Base-by-base conservation (phyloP, 202 grass and related monocot species). In the Cymbopogon flexuosus region DNA sequence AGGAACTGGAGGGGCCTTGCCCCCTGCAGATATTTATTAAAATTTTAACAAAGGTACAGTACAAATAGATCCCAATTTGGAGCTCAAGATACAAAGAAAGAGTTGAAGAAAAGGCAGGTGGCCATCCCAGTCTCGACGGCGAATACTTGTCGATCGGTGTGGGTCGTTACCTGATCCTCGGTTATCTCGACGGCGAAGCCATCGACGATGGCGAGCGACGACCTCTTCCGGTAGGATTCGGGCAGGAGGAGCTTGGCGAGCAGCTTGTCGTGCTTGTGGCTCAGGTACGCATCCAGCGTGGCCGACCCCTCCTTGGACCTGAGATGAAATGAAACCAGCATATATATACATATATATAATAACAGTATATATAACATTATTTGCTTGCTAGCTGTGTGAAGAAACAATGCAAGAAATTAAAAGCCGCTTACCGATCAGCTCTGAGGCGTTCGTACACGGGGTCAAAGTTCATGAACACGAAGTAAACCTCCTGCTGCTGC, bases 381-480 rank as follows among this genome's bases (percentile, higher is more conserved):
- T 1, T 27, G 1, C 27, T 27, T 27, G 27, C 27, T 27, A n/a
- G 45, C 46, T 2, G 47, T 52, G 49, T 52, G 49, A 52, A n/a
- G 31, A 15, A 14, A 15, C 5, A n/a, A 57, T 3, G n/a, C 52
- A 57, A 22, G 52, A 22, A 21, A 27, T 2, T 27, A 27, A 27
- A 57, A 27, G 27, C 27, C 27, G 13, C 0, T 35, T 57, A 73
- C 96, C 93, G 83, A 81, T 99, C 84, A 15, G 87, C 86, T 61
- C 87, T 86, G 14, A 96, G 90, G 75, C 90, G 88, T 59, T 96
- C 90, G 35, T 99, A 99, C 43, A 90, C 85, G 5, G 87, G 86
- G 78, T 99, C 96, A 61, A 93, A 99, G 83, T 99, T 99, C 96
- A 99, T 96, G 93, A 99, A 99, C 40, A 99, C 96, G 78, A 96